Conservation (phyloP, 495 filamentous ascomycete species). For the Lophiotrema nucula region DNA sequence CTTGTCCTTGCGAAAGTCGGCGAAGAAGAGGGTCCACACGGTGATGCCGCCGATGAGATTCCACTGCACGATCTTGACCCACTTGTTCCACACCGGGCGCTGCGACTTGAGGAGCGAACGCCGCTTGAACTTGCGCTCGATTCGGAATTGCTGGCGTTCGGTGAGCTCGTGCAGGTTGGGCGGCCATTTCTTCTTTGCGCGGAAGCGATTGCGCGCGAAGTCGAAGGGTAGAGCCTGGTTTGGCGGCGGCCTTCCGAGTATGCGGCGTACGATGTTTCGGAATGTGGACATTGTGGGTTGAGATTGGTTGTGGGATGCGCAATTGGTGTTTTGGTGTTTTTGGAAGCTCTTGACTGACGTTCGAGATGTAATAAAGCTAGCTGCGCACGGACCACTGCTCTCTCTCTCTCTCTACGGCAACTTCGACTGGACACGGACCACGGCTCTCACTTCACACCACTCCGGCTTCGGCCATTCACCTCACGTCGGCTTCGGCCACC, state of each 20-base stretch:
- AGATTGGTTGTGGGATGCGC: not conserved
- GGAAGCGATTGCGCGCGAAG: conserved; percentile 56
- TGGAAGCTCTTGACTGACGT: not conserved
- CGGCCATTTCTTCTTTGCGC: conserved; percentile 86
- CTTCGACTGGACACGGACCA: too few relatives aligned
- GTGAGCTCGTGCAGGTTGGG: conserved; percentile 83
- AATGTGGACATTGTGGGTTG: conserved; percentile 1
- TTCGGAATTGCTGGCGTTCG: conserved; percentile 77
- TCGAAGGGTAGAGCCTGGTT: conserved; percentile 29
- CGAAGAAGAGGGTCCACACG: conserved; percentile 71
- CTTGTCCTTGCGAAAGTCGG: conserved; percentile 58
- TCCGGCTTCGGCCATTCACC: too few relatives aligned
- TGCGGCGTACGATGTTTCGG: not conserved
- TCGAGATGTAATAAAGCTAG: too few relatives aligned
- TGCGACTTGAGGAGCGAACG: conserved; percentile 64
- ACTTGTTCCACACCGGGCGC: conserved; percentile 72
- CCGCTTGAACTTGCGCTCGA: conserved; percentile 61
- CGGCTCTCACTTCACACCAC: too few relatives aligned
- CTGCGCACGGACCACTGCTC: too few relatives aligned
- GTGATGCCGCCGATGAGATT: conserved; percentile 57
- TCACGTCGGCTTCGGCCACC: too few relatives aligned
- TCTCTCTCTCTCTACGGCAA: too few relatives aligned
- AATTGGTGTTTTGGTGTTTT: not conserved
- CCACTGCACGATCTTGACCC: conserved; percentile 68
- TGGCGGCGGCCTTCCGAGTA: conserved; percentile 1